phyloP scores from a whole-genome alignment of 108 stramenopile species.

The Nitzschia palea region DNA sequence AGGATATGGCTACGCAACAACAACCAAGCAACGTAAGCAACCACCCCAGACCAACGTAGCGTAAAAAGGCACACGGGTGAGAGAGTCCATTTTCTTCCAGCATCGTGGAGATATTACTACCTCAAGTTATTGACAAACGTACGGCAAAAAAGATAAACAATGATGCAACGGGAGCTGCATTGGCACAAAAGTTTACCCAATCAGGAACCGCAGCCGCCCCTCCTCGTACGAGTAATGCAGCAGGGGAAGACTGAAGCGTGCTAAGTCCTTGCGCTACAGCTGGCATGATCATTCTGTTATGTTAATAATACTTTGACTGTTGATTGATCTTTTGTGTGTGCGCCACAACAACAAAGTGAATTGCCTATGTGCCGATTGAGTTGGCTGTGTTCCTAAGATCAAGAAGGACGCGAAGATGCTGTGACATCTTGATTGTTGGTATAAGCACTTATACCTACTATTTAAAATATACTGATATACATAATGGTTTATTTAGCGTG shows the following conservation, averaged over 20 bases:
- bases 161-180: slow-evolving; percentile 43
- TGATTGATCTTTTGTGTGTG: no score
- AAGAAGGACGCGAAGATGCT: no score
- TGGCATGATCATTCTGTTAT: slow-evolving; percentile 6
- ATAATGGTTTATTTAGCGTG: no score
- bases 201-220: slow-evolving; percentile 2
- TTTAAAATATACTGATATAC: no score
- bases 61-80: background rate
- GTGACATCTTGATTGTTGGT: no score
- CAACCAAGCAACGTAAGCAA: background rate
- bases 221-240: background rate
- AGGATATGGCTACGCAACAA: slow-evolving; percentile 41
- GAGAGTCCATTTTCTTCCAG: background rate
- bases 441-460: no score
- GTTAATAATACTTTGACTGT: no score
- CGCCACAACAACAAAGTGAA: no score
- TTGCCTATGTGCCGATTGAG: no score
- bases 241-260: background rate
- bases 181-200: slow-evolving; percentile 36
- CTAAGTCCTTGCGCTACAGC: background rate
- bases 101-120: no score
- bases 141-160: slow-evolving; percentile 49
- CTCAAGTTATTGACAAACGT: background rate
- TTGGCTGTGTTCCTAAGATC: no score
- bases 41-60: background rate